phyloP scores from a whole-genome alignment of 1,139 yeast species.

The Saccharomyces hybrid region DNA sequence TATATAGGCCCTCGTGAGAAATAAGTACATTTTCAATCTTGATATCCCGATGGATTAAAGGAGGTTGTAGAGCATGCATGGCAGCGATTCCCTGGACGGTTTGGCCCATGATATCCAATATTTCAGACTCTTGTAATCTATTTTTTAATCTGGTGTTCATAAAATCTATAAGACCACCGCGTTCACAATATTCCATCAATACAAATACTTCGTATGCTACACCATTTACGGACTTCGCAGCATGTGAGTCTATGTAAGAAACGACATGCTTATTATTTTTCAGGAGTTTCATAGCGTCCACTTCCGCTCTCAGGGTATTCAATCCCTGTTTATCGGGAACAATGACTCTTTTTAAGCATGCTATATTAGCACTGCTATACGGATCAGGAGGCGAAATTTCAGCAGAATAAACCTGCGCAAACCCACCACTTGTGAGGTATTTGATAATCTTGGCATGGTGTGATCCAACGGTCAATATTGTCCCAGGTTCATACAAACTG shows the following conservation, averaged over 20 bases:
- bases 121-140: constrained; percentile 53
- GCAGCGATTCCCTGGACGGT: constrained; percentile 61
- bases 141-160: constrained; percentile 63
- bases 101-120: constrained; percentile 59
- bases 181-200: constrained; percentile 70
- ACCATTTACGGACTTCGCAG: constrained; percentile 45
- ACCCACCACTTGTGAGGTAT: constrained; percentile 39
- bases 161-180: constrained; percentile 60
- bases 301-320: constrained; percentile 61
- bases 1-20: constrained; percentile 48
- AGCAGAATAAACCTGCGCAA: constrained; percentile 55
- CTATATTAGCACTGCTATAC: constrained; percentile 34
- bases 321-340: constrained; percentile 64
- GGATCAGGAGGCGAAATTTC: constrained; percentile 38
- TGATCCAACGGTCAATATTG: constrained; percentile 27
- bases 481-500: constrained; percentile 21
- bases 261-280: constrained; percentile 53
- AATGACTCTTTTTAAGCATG: constrained; percentile 64
- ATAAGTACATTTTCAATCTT: constrained; percentile 72
- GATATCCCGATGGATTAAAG: constrained; percentile 64
- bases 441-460: constrained; percentile 31
- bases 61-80: constrained; percentile 54
- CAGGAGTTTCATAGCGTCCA: constrained; percentile 64
- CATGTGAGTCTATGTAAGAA: constrained; percentile 67
- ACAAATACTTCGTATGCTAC: constrained; percentile 62